Evolutionary conservation across 768 basidiomycete species (phyloP).

Genomic region (Suillus subalutaceus): DNA sequence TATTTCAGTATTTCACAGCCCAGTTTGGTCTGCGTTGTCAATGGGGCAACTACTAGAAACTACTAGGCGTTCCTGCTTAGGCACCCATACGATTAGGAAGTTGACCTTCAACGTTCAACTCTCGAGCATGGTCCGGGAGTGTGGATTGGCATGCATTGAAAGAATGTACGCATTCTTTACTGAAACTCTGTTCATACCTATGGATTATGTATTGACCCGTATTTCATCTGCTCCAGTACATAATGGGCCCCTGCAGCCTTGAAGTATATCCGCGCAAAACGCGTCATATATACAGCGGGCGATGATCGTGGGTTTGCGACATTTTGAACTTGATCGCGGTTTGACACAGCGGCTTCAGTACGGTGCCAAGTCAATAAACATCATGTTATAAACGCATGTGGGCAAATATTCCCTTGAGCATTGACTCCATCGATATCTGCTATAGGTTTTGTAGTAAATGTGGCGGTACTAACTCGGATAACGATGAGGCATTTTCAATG

Average conservation of each 20-base stretch:
- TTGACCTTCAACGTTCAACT: not conserved
- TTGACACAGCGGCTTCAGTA: not conserved
- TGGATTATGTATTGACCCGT: not conserved
- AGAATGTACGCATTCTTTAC: conserved; percentile 13
- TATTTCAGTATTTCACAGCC: not conserved
- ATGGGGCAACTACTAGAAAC: not conserved
- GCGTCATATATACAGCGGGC: not conserved
- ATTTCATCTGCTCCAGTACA: not conserved
- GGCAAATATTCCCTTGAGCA: not conserved
- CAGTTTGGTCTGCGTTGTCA: not conserved
- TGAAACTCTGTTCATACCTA: not conserved
- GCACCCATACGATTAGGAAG: conserved; percentile 19
- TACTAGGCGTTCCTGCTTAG: conserved; percentile 9
- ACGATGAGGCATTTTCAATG: not conserved
- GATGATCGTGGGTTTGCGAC: not conserved
- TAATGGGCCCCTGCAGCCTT: not conserved
- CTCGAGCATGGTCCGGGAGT: not conserved
- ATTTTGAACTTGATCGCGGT: not conserved
- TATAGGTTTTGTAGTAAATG: not conserved
- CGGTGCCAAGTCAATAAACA: not conserved
- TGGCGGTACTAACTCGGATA: not conserved
- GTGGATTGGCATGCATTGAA: not conserved
- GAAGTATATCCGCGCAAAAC: not conserved
- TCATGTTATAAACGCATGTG: not conserved
- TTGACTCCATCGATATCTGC: conserved; percentile 4